Conservation (phyloP, 2,329 filamentous ascomycete genomes). For the Alternaria brassicae region DNA sequence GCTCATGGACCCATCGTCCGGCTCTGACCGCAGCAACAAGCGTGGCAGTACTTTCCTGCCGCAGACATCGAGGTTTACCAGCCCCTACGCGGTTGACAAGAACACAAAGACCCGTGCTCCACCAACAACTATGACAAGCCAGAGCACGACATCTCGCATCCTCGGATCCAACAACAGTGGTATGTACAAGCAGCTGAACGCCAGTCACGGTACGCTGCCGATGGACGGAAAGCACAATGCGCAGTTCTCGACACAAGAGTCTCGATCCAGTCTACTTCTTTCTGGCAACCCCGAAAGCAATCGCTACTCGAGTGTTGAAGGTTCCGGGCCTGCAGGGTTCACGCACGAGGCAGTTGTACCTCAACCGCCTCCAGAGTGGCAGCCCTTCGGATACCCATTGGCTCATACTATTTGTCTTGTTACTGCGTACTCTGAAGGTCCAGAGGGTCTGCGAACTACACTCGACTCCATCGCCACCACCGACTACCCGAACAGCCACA, state of each 20-base stretch:
- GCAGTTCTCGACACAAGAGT: slow-evolving; percentile 37
- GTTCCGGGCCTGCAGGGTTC: slow-evolving; percentile 86
- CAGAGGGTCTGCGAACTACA: slow-evolving; percentile 89
- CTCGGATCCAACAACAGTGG: slow-evolving; percentile 68
- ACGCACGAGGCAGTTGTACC: slow-evolving; percentile 96
- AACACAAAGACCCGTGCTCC: slow-evolving; percentile 59
- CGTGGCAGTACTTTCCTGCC: slow-evolving; percentile 85
- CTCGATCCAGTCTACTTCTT: slow-evolving; percentile 54
- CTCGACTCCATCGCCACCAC: slow-evolving; percentile 96
- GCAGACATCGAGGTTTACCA: slow-evolving; percentile 92
- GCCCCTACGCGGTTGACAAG: slow-evolving; percentile 79
- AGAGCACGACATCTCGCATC: slow-evolving; percentile 76
- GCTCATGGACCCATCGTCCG: slow-evolving; percentile 73
- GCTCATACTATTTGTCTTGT: slow-evolving; percentile 94
- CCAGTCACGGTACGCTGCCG: slow-evolving; percentile 64
- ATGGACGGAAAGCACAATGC: slow-evolving; percentile 47
- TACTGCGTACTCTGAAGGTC: slow-evolving; percentile 96
- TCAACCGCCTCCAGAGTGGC: slow-evolving; percentile 95
- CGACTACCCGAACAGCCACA: slow-evolving; percentile 99
- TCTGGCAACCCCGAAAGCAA: slow-evolving; percentile 52
- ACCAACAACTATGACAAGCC: slow-evolving; percentile 95
- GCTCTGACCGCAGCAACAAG: slow-evolving; percentile 76
- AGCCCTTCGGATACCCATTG: slow-evolving; percentile 93
- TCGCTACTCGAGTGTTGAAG: slow-evolving; percentile 67
- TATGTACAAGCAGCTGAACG: slow-evolving; percentile 71